These are phyloP conservation scores for Neurospora tetraspora DNA, from an alignment of 495 filamentous ascomycete genomes.

Conservation along the genomic window DNA sequence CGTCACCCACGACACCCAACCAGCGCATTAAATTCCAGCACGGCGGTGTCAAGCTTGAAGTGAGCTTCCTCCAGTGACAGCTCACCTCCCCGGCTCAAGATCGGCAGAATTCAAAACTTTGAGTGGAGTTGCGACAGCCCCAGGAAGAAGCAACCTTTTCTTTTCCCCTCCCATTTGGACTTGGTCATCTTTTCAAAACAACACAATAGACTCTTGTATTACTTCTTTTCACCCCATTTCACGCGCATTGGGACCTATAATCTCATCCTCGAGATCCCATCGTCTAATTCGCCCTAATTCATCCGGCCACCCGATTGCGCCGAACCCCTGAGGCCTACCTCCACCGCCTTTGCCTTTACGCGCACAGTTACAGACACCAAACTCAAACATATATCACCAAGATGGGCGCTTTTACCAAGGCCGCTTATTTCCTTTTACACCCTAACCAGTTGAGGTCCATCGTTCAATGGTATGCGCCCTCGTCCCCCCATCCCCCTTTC, in stretches of 20 bases:
- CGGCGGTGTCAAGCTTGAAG: neutral
- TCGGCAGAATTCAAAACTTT: neutral
- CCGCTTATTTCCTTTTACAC: constrained; percentile 70
- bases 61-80: neutral
- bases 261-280: neutral
- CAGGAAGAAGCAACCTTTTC: neutral
- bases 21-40: neutral
- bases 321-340: neutral
- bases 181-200: neutral
- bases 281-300: neutral
- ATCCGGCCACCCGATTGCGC: neutral
- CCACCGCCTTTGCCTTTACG: neutral
- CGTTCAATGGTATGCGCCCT: constrained; percentile 71
- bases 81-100: neutral
- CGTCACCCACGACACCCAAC: neutral
- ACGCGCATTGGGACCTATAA: neutral
- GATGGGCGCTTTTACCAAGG: constrained; percentile 39
- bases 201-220: neutral
- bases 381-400: constrained; percentile 5
- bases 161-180: neutral
- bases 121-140: neutral
- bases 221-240: neutral
- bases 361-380: neutral
- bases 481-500: neutral
- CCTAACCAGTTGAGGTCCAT: constrained; percentile 71